Base-by-base conservation (phyloP, 495 filamentous ascomycete genomes). In the Lasiosphaeria ovina region DNA sequence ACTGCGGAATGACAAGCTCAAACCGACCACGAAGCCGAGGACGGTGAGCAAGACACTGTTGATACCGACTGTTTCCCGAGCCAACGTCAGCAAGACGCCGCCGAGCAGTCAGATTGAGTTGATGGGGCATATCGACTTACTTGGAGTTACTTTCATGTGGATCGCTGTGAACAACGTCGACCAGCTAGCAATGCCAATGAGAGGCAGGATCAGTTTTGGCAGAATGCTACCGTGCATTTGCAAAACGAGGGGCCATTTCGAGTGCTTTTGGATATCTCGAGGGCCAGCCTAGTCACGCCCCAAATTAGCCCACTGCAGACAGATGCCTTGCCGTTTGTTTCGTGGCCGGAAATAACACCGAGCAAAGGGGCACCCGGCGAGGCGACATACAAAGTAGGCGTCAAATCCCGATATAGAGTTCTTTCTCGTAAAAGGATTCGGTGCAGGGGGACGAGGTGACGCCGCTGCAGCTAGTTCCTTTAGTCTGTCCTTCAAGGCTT, bases 11-110 rank as follows among this genome's bases (percentile, higher is more conserved):
- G 88, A 91, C 62, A 96, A 77, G 1, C 89, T 83, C 68, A 95
- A 73, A 79, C 87, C 89, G 65, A 96, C 89, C 61, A 95, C 90
- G 79, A 96, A 94, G 87, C 91, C 91, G 34, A 90, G 84, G 10
- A 95, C 87, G 12, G 90, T 95, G 38, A 96, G 81, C 8, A 96
- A 79, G 56, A 92, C 80, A 31, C 80, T 84, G 62, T 83, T 81
- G 33, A 94, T 85, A 24, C 81, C 81, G 3, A 90, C 73, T 77
- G 47, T 38, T 31, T 34, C 52, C 34, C 60, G 24, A 50, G 33
- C 1, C 5, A 60, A 47, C 38, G 51, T 1, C 55, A 49, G 36
- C 35, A 16, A n/a, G 5, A 36, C 6, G 24, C n/a, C 31, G 35
- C 10, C n/a, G 32, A 16, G 2, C 4, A 49, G 12, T 85, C 84